phyloP scores from a whole-genome alignment of 1,284 basidiomycete species.

The Puccinia hordei region DNA sequence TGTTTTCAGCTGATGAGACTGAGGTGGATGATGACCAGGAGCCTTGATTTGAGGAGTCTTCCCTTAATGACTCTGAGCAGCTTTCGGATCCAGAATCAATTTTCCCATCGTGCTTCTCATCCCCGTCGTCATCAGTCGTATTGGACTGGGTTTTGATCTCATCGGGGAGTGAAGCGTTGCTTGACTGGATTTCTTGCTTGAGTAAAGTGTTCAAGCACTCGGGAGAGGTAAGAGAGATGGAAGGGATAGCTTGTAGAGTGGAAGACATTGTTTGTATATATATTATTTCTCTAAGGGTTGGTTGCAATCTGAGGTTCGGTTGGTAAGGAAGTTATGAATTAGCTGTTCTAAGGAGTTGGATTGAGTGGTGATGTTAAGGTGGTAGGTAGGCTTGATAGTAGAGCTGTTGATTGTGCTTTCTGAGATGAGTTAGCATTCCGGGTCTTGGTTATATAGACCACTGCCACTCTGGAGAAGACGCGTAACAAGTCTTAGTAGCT shows the following conservation, averaged over 20 bases:
- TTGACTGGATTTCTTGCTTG: background rate
- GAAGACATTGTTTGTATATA: background rate
- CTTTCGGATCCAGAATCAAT: background rate
- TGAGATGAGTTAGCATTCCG: too few relatives aligned
- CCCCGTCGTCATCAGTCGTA: background rate
- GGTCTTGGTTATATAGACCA: too few relatives aligned
- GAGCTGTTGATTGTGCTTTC: background rate
- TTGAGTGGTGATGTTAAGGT: too few relatives aligned
- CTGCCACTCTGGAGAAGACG: too few relatives aligned
- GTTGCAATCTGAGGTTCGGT: too few relatives aligned
- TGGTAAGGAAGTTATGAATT: background rate
- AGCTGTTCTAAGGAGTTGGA: background rate
- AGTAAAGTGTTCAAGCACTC: background rate
- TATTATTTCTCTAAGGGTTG: background rate
- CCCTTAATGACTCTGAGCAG: too few relatives aligned
- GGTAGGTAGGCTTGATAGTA: too few relatives aligned
- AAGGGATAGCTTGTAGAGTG: background rate
- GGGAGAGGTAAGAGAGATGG: background rate
- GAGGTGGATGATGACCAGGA: conserved; percentile 17
- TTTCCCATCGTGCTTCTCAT: background rate
- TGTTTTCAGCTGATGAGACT: background rate
- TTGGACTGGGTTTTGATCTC: background rate
- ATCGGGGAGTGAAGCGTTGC: background rate
- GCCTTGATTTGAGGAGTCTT: too few relatives aligned
- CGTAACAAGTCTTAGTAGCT: too few relatives aligned